Conservation (phyloP, 176 grass and related monocot genomes). For the Carex parvula region DNA sequence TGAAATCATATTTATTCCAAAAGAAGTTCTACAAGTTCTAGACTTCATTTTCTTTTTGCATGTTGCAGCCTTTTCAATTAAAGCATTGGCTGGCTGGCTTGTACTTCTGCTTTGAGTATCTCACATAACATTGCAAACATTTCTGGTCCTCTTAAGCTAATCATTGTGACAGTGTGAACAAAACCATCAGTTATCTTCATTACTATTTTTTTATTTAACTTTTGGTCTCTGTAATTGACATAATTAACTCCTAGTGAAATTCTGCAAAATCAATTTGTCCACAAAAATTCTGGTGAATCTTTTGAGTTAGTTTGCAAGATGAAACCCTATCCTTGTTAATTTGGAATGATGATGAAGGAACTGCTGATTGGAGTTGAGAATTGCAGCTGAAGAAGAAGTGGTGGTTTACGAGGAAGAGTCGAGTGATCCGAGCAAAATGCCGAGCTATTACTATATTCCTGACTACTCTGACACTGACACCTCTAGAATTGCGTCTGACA, state of each 20-base stretch:
- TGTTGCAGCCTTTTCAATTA: neutral
- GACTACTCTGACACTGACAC: neutral
- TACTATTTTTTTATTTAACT: no score
- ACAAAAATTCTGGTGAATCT: neutral
- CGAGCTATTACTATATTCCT: neutral
- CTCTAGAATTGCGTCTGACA: neutral
- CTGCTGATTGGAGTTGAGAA: neutral
- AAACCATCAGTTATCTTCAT: no score
- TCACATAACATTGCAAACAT: no score
- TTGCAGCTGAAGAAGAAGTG: neutral
- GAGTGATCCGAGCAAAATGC: no score
- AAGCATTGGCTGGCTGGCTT: neutral
- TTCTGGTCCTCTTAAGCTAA: no score
- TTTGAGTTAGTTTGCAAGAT: neutral
- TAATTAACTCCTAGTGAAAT: neutral
- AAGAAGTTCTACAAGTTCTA: neutral
- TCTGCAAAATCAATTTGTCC: neutral
- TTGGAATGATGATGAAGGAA: neutral
- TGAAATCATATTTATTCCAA: neutral
- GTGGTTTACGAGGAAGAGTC: no score
- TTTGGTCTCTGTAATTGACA: neutral
- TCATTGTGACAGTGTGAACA: no score
- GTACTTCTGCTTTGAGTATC: neutral
- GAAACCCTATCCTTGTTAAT: neutral
- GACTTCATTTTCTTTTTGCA: neutral